Evolutionary conservation across 768 basidiomycete genomes (phyloP).

Genomic region (Leccinum uliginosum): DNA sequence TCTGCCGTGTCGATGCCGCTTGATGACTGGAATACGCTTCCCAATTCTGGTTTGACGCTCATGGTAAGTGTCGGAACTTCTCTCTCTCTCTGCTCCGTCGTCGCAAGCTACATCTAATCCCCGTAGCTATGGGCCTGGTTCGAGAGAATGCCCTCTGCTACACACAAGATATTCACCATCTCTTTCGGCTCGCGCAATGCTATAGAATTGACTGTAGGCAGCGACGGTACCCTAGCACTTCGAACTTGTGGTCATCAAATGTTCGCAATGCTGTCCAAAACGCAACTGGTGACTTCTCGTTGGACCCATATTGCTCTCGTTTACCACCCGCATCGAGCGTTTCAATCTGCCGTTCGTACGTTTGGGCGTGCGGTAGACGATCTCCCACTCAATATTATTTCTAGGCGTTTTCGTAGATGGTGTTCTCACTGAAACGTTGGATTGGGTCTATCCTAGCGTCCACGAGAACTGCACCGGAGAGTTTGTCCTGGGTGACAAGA

Average conservation of each 20-base stretch:
- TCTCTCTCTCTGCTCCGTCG: not conserved
- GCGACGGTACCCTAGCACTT: constrained; percentile 56
- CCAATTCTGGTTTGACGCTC: constrained; percentile 64
- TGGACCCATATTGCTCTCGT: constrained; percentile 75
- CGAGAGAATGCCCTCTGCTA: constrained; percentile 36
- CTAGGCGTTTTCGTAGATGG: constrained; percentile 77
- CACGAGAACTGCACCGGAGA: constrained; percentile 34
- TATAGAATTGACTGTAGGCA: constrained; percentile 45
- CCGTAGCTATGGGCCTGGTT: constrained; percentile 47
- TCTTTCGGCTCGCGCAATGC: constrained; percentile 28
- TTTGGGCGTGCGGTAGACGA: not conserved
- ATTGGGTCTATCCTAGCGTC: constrained; percentile 59
- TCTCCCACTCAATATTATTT: constrained; percentile 2
- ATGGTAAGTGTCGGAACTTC: constrained; percentile 42
- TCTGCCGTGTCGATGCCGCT: constrained; percentile 50
- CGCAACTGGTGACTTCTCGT: constrained; percentile 46
- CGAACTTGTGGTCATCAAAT: constrained; percentile 37
- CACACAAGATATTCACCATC: constrained; percentile 36
- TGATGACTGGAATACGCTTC: constrained; percentile 48
- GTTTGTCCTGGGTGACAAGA: constrained; percentile 56
- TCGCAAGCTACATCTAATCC: not conserved
- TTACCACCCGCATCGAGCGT: constrained; percentile 53
- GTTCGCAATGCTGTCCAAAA: constrained; percentile 40
- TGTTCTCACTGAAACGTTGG: constrained; percentile 54
- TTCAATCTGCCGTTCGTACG: constrained; percentile 60